Conservation (phyloP, 371 early-diverging fungal genomes). For the Parasitella parasitica region DNA sequence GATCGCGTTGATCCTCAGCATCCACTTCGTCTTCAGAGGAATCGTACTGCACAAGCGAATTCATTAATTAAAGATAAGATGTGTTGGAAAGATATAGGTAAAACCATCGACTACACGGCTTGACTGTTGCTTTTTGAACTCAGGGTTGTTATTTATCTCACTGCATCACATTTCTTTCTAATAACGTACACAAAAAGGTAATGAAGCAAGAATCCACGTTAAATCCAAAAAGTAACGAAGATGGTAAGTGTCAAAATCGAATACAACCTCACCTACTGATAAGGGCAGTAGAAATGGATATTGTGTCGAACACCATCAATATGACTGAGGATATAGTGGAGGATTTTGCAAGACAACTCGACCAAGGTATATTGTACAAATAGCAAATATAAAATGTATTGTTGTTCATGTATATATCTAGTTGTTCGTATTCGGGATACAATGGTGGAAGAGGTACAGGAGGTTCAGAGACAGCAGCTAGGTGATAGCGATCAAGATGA, state of each 20-base stretch:
- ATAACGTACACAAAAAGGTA: background rate
- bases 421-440: slow-evolving; percentile 20
- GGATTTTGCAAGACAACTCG: slow-evolving; percentile 40
- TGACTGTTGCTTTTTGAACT: background rate
- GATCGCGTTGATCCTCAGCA: background rate
- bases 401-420: background rate
- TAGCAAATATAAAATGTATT: background rate
- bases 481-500: slow-evolving; percentile 14
- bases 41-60: background rate
- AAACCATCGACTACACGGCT: background rate
- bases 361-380: slow-evolving; percentile 19
- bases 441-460: slow-evolving; percentile 3
- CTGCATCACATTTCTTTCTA: background rate
- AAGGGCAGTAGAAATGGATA: background rate
- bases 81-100: no score
- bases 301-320: background rate
- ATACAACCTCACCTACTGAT: background rate
- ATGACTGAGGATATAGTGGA: slow-evolving; percentile 28
- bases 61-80: background rate
- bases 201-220: background rate
- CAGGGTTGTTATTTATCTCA: background rate
- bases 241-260: background rate
- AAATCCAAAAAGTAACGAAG: background rate
- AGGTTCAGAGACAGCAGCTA: background rate
- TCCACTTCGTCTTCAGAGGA: background rate